Evolutionary conservation across 306 rosid genomes (phyloP).

Genomic region (Carpinus fangiana): DNA sequence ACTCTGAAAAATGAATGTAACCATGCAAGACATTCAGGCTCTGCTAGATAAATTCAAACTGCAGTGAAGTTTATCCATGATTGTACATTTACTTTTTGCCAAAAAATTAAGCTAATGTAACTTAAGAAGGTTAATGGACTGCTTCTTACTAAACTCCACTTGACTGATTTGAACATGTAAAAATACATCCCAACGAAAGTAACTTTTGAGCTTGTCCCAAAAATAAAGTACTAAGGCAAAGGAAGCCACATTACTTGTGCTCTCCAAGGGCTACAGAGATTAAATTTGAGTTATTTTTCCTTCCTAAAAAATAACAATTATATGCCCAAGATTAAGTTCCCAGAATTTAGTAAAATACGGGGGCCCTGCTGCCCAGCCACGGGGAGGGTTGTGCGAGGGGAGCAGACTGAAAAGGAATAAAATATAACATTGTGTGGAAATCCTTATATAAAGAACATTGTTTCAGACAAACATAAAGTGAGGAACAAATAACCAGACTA

Average conservation of each 20-base stretch:
- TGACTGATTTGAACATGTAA: neutral
- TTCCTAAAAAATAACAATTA: neutral
- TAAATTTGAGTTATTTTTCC: too few species aligned
- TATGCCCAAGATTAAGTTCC: neutral
- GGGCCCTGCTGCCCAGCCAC: too few species aligned
- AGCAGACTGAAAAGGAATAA: neutral
- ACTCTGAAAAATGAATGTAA: neutral
- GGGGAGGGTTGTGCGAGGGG: too few species aligned
- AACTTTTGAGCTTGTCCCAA: neutral
- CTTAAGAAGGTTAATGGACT: neutral
- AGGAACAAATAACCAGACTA: neutral
- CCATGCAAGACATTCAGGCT: neutral
- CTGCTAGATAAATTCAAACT: neutral
- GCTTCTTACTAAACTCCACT: neutral
- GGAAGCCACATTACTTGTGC: neutral
- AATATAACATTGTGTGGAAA: neutral
- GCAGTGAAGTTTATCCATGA: neutral
- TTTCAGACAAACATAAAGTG: neutral
- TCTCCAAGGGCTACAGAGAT: neutral
- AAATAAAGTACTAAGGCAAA: neutral
- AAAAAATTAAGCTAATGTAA: neutral
- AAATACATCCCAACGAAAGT: neutral
- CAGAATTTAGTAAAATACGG: too few species aligned
- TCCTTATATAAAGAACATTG: neutral
- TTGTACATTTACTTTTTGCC: neutral